These are phyloP conservation scores for Corymbia maculata DNA, from an alignment of 345 rosid species.

Conservation along the genomic window DNA sequence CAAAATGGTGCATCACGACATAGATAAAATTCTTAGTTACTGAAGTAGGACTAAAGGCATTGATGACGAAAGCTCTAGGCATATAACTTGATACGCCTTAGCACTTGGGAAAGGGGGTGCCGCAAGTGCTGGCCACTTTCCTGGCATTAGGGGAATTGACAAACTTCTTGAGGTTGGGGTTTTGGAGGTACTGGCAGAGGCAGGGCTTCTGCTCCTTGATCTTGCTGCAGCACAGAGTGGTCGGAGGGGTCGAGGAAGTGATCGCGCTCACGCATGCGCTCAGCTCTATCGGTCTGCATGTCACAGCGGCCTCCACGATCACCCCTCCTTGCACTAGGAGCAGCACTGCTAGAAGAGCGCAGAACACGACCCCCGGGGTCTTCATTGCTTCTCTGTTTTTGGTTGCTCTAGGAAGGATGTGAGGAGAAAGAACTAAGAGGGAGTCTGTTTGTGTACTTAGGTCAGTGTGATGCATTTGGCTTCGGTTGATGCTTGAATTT, in stretches of 20 bases:
- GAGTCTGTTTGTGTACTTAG: neutral
- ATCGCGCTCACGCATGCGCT: conserved; percentile 80
- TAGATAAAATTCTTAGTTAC: neutral
- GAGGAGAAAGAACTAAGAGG: neutral
- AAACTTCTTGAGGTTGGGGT: conserved; percentile 60
- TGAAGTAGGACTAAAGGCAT: neutral
- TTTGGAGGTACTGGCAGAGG: conserved; percentile 72
- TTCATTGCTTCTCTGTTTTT: conserved; percentile 19
- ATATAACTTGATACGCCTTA: conserved; percentile 6
- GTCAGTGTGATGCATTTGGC: conserved; percentile 1
- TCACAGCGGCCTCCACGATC: conserved; percentile 24
- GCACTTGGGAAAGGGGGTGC: conserved; percentile 83
- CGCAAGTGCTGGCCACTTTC: conserved; percentile 78
- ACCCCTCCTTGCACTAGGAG: conserved; percentile 27
- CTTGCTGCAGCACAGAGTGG: conserved; percentile 61
- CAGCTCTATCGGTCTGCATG: conserved; percentile 72
- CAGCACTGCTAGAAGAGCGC: conserved; percentile 24
- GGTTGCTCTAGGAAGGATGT: neutral
- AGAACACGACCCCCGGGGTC: conserved; percentile 24
- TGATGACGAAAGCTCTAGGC: neutral
- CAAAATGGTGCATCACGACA: neutral
- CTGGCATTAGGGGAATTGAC: conserved; percentile 82
- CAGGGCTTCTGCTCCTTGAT: conserved; percentile 86
- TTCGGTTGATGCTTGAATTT: conserved; percentile 22
- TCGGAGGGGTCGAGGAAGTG: conserved; percentile 58